A percentile compares a stretch with the other conserved stretches of the same genome.
phyloP scores from a whole-genome alignment of 768 basidiomycete species.

The Crepidotus variabilis region DNA sequence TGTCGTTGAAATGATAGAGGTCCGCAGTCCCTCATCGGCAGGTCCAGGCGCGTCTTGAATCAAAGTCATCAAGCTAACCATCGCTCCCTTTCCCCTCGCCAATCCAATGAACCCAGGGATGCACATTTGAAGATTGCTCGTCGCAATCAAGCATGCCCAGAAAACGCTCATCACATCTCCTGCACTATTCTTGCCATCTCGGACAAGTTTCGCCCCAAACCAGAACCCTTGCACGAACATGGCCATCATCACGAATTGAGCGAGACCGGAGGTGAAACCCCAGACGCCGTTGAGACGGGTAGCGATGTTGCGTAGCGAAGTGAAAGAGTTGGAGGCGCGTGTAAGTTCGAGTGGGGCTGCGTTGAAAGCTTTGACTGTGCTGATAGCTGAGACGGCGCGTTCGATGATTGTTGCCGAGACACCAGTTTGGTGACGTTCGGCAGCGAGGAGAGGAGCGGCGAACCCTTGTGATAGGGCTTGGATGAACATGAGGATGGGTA shows the following conservation, averaged over 20 bases:
- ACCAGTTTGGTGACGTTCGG: slow-evolving; percentile 64
- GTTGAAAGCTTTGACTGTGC: slow-evolving; percentile 93
- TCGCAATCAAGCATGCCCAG: slow-evolving; percentile 93
- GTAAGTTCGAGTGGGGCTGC: slow-evolving; percentile 52
- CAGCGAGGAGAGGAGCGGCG: slow-evolving; percentile 61
- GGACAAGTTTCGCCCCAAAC: slow-evolving; percentile 89
- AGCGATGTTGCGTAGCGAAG: slow-evolving; percentile 42
- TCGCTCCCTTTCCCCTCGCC: slow-evolving; percentile 79
- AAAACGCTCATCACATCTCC: slow-evolving; percentile 96
- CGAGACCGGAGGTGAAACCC: slow-evolving; percentile 64
- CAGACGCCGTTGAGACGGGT: slow-evolving; percentile 63
- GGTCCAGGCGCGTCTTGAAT: slow-evolving; percentile 41
- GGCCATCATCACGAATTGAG: slow-evolving; percentile 80
- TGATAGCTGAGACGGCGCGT: slow-evolving; percentile 69
- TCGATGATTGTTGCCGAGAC: slow-evolving; percentile 78
- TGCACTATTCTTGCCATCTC: slow-evolving; percentile 59
- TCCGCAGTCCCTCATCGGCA: slow-evolving; percentile 2
- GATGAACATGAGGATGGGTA: slow-evolving; percentile 77
- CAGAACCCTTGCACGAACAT: slow-evolving; percentile 98
- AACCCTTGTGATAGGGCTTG: slow-evolving; percentile 72
- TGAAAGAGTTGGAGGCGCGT: slow-evolving; percentile 40
- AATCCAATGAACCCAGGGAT: slow-evolving; percentile 78
- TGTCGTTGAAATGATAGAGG: slow-evolving; percentile 4
- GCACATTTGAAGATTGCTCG: slow-evolving; percentile 81
- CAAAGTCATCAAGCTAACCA: slow-evolving; percentile 63